Conservation (phyloP, 2,329 filamentous ascomycete species). For the Coleophoma cylindrospora region DNA sequence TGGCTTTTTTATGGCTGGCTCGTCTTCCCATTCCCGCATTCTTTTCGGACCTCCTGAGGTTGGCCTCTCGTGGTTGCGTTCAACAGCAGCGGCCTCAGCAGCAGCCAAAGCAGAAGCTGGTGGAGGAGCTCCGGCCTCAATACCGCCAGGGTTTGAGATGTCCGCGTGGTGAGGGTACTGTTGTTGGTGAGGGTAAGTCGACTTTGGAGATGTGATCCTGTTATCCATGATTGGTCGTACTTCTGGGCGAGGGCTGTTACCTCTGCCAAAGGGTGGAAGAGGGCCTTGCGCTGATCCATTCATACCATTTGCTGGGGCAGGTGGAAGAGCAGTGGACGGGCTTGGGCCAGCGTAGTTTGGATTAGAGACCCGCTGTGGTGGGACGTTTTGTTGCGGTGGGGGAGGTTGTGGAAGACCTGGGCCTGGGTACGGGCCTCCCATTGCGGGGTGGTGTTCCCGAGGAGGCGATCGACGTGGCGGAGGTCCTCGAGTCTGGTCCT, state of each 20-base stretch:
- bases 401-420: constrained; percentile 39
- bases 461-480: constrained; percentile 51
- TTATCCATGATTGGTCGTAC: constrained; percentile 78
- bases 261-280: constrained; percentile 68
- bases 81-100: constrained; percentile 61
- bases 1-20: constrained; percentile 71
- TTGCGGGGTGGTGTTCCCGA: constrained; percentile 33
- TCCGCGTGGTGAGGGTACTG: constrained; percentile 75
- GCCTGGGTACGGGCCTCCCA: constrained; percentile 23
- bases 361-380: constrained; percentile 52
- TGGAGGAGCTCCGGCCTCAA: constrained; percentile 58
- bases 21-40: constrained; percentile 88
- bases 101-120: constrained; percentile 62
- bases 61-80: constrained; percentile 68
- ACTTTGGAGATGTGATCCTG: constrained; percentile 85
- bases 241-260: constrained; percentile 77
- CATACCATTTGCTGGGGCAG: constrained; percentile 31
- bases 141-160: constrained; percentile 22
- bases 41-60: constrained; percentile 78
- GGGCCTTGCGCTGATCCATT: constrained; percentile 22
- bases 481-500: constrained; percentile 56
- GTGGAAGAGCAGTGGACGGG: constrained; percentile 35
- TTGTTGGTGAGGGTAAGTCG: constrained; percentile 76
- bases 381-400: constrained; percentile 38
- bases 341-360: constrained; percentile 50